Percentiles rank a stretch among this genome's conserved stretches.
These are phyloP conservation scores for Naganishia liquefaciens DNA, from an alignment of 1,284 basidiomycete genomes.

Conservation along the genomic window DNA sequence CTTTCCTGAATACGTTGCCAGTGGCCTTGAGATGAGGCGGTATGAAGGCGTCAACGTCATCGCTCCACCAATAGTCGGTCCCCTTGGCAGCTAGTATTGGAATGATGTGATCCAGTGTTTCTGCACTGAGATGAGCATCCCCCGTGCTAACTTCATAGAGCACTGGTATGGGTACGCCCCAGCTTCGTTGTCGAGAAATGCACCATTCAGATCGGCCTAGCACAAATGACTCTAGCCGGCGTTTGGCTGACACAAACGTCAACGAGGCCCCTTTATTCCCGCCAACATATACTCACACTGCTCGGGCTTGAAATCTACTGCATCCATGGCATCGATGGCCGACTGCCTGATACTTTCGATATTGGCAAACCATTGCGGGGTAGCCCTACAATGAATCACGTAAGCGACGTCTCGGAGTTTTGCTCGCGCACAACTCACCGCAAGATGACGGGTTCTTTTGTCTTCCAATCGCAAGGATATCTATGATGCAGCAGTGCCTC, in stretches of 20 bases:
- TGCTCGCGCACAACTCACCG: constrained; percentile 59
- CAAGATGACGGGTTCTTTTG: constrained; percentile 86
- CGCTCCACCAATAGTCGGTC: constrained; percentile 87
- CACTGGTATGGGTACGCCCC: constrained; percentile 97
- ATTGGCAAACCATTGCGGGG: constrained; percentile 97
- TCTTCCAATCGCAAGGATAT: constrained; percentile 98
- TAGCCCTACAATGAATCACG: constrained; percentile 69
- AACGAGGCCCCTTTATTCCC: background rate
- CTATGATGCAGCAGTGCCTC: constrained; percentile 76
- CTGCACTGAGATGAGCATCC: constrained; percentile 66
- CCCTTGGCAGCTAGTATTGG: constrained; percentile 71
- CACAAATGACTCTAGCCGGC: constrained; percentile 81
- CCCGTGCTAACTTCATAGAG: constrained; percentile 71
- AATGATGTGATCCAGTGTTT: constrained; percentile 77
- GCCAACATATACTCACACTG: constrained; percentile 60
- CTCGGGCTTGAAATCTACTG: constrained; percentile 76
- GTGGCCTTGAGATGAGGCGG: constrained; percentile 62
- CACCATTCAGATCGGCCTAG: constrained; percentile 95
- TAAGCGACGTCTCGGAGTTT: background rate
- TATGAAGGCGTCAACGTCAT: constrained; percentile 78
- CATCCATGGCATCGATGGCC: constrained; percentile 70
- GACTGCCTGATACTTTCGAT: constrained; percentile 76
- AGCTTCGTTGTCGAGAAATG: constrained; percentile 94
- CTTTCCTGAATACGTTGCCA: constrained; percentile 64
- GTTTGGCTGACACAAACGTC: constrained; percentile 62